Percentiles rank a stretch among this genome's conserved stretches.
Evolutionary conservation across 352 stramenopile species (phyloP).

Genomic region (Globisporangium yorkense): DNA sequence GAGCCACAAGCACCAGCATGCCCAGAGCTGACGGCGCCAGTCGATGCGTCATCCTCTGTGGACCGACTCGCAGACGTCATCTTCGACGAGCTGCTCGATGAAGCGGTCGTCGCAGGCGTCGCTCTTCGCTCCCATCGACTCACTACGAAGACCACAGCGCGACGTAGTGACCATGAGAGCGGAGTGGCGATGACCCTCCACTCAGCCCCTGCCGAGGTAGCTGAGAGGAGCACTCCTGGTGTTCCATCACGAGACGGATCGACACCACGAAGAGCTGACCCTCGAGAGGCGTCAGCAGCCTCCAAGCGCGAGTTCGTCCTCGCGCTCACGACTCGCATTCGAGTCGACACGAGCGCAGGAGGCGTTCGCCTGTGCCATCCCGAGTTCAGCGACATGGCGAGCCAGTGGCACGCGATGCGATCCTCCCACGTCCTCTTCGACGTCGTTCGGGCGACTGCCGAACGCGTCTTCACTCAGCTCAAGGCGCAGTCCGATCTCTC

Average conservation of each 20-base stretch:
- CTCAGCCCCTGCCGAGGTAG: too few relatives aligned
- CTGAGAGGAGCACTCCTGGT: background rate
- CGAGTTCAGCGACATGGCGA: background rate
- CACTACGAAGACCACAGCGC: background rate
- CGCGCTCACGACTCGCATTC: background rate
- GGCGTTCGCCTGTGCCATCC: background rate
- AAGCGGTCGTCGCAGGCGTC: background rate
- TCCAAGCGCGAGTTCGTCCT: background rate
- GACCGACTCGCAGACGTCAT: constrained; percentile 1
- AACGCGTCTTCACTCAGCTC: constrained; percentile 2
- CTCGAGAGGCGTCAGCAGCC: background rate
- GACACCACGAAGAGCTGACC: background rate
- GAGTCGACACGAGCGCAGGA: background rate
- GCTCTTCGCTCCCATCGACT: background rate
- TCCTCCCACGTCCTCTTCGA: constrained; percentile 17
- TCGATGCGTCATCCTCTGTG: background rate
- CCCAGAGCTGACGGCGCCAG: background rate
- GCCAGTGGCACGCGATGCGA: background rate
- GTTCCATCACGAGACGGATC: background rate
- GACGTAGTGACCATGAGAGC: background rate
- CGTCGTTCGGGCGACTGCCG: constrained; percentile 15
- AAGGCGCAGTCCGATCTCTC: background rate
- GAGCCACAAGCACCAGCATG: too few relatives aligned
- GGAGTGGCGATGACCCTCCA: background rate
- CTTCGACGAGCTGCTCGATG: constrained; percentile 4